Percentiles rank a stretch among this genome's conserved stretches.
phyloP scores from a whole-genome alignment of 176 grass and related monocot species.

The Rhynchospora tenuis region DNA sequence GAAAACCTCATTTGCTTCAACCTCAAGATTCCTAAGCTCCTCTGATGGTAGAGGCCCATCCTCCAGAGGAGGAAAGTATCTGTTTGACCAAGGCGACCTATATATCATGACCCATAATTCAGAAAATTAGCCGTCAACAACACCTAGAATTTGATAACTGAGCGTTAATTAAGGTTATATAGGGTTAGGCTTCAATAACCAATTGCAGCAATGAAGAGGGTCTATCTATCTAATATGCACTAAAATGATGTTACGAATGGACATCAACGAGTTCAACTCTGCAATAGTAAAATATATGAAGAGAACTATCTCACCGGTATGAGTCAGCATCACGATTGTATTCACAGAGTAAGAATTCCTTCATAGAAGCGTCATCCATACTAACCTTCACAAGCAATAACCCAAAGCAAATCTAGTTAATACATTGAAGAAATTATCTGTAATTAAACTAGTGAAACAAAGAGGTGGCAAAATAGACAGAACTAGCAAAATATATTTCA shows the following conservation, averaged over 20 bases:
- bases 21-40: constrained; percentile 69
- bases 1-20: constrained; percentile 94
- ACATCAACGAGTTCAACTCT: background rate
- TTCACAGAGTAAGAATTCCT: constrained; percentile 92
- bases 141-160: background rate
- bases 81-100: constrained; percentile 98
- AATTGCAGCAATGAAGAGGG: background rate
- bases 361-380: constrained; percentile 64
- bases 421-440: background rate
- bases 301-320: constrained; percentile 51
- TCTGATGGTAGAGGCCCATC: constrained; percentile 76
- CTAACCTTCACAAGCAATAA: constrained; percentile 49
- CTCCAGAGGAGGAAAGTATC: constrained; percentile 78
- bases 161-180: background rate
- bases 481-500: too few species aligned
- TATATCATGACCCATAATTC: constrained; percentile 10
- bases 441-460: background rate
- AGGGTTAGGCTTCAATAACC: background rate
- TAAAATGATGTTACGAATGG: background rate
- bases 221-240: background rate
- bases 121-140: background rate
- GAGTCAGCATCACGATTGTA: constrained; percentile 97
- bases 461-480: background rate
- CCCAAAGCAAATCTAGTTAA: background rate
- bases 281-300: background rate